Conservation (phyloP, 2,329 filamentous ascomycete genomes). For the Venturia pyrina region DNA sequence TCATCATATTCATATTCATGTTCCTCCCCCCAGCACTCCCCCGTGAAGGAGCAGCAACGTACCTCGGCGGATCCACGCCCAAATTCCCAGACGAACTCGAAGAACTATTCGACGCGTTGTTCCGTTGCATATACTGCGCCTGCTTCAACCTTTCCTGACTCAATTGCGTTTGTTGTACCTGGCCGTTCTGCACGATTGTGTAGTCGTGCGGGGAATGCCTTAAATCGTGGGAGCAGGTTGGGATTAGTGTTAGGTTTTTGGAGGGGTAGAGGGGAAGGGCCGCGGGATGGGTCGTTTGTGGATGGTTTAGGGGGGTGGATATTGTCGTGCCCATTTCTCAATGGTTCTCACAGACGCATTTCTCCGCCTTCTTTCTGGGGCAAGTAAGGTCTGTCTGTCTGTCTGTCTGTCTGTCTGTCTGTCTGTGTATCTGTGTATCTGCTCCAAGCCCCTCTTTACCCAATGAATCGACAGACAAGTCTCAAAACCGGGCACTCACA, state of each 20-base stretch:
- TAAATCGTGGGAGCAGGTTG: slow-evolving; percentile 1
- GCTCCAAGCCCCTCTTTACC: no score
- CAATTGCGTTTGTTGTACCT: no score
- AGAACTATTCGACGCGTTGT: neutral
- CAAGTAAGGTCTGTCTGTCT: no score
- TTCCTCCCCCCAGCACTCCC: neutral
- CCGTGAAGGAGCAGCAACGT: neutral
- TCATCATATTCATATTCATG: neutral
- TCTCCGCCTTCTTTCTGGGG: no score
- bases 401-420: no score
- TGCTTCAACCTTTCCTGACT: no score
- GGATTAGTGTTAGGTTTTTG: neutral
- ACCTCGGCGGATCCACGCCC: neutral
- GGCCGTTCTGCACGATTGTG: neutral
- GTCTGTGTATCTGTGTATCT: no score
- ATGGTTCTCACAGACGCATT: no score
- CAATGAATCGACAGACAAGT: no score
- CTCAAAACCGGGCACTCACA: no score
- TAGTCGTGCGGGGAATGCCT: neutral
- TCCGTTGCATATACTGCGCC: neutral
- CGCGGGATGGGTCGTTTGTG: neutral
- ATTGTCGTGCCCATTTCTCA: neutral
- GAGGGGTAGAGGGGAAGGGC: neutral
- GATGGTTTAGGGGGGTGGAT: neutral
- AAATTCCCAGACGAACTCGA: no score